Evolutionary conservation across 257 asterid genomes (phyloP).

Genomic region (Jacaranda copaia): DNA sequence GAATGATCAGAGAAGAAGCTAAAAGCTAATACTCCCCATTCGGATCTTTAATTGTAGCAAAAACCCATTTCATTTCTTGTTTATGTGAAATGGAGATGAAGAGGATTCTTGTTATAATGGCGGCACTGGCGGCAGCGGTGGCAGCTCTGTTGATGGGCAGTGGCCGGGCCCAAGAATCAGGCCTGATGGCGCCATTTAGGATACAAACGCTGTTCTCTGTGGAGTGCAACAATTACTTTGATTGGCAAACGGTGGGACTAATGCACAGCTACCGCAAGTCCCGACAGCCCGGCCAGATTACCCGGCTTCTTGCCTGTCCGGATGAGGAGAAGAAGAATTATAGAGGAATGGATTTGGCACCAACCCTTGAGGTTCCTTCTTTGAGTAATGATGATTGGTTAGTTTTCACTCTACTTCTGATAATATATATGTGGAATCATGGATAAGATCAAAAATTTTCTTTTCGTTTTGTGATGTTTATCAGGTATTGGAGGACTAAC

Average conservation of each 20-base stretch:
- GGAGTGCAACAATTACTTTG: conserved; percentile 93
- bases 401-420: conserved; percentile 28
- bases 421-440: neutral
- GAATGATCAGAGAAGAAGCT: conserved; percentile 31
- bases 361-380: conserved; percentile 91
- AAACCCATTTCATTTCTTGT: conserved; percentile 42
- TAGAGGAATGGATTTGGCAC: conserved; percentile 94
- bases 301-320: conserved; percentile 90
- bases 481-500: conserved; percentile 92
- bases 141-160: conserved; percentile 40
- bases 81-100: conserved; percentile 44
- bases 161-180: conserved; percentile 40
- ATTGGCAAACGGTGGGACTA: conserved; percentile 98
- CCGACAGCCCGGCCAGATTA: conserved; percentile 90
- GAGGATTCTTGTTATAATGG: conserved; percentile 32
- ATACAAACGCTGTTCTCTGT: conserved; percentile 93
- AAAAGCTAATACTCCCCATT: neutral
- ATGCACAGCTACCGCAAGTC: conserved; percentile 87
- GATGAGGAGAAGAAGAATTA: conserved; percentile 68
- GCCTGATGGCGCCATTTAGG: conserved; percentile 64
- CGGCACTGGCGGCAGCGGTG: conserved; percentile 33
- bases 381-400: conserved; percentile 97
- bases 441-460: neutral
- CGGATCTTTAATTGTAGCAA: conserved; percentile 41
- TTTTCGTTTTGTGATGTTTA: neutral